These are phyloP conservation scores for Malus fusca DNA, from an alignment of 306 rosid genomes.

Conservation along the genomic window DNA sequence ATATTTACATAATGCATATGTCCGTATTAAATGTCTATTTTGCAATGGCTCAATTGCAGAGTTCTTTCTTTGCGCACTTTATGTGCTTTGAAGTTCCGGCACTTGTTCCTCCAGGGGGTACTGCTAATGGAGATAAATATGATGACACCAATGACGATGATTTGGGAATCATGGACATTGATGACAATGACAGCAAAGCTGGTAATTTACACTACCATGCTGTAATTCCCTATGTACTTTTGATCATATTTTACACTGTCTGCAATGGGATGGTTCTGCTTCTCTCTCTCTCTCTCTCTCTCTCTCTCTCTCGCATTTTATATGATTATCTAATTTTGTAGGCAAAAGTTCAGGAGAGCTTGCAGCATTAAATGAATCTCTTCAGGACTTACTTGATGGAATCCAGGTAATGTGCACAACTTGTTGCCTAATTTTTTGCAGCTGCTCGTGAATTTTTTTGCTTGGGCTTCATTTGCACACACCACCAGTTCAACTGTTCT, in stretches of 20 bases:
- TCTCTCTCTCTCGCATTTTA: not conserved
- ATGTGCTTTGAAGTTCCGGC: constrained; percentile 91
- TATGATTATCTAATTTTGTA: constrained; percentile 16
- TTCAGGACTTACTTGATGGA: constrained; percentile 93
- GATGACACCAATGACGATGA: constrained; percentile 55
- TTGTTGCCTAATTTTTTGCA: not conserved
- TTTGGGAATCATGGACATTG: constrained; percentile 80
- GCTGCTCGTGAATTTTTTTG: constrained; percentile 4
- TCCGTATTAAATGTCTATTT: constrained; percentile 11
- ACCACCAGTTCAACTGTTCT: not conserved
- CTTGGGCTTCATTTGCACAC: not conserved
- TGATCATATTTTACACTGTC: not conserved
- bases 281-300: not conserved
- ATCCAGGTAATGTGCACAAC: constrained; percentile 54
- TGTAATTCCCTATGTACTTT: not conserved
- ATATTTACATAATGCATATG: not conserved
- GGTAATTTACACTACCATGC: constrained; percentile 18
- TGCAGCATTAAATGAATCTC: constrained; percentile 72
- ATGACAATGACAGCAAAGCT: constrained; percentile 52
- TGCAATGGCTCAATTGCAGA: constrained; percentile 45
- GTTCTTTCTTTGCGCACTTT: constrained; percentile 81
- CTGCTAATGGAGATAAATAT: constrained; percentile 52
- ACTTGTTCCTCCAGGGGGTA: constrained; percentile 80
- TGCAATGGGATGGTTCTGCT: not conserved
- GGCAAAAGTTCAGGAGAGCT: constrained; percentile 61